Evolutionary conservation across 208 protist genomes (phyloP), one percentile per base, ranked within the genome.

Genomic region (Crithidia expoeki): DNA sequence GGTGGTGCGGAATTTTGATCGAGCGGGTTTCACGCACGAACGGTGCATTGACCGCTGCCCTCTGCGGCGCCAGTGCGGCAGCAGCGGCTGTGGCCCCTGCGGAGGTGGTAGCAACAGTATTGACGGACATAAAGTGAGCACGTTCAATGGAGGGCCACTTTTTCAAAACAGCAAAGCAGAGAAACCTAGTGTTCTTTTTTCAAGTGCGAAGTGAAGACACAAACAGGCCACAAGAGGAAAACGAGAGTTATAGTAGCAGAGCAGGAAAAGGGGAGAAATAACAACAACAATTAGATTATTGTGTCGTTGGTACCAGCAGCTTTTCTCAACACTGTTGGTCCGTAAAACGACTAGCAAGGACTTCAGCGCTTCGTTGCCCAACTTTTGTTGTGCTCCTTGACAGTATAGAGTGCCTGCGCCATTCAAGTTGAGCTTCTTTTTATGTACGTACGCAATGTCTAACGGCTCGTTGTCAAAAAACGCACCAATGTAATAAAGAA

Each of bases 1-100:
- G 90, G 79, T 99, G 96, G 36, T 93, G 79, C 25, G 99, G 98
- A 27, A 99, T 95, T 65, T 94, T 90, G 30, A 98, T 81, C 51
- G 72, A 88, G 46, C 93, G 93, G 34, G 70, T 81, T 57, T 97
- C 90, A 5, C 86, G 79, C 42, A 83, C 73, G 57, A 94, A 93
- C 23, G 74, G 21, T 19, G 34, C n/a, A 4, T 10, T 47, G 42
- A 33, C 2, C 7, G 68, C 17, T 33, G 53, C 50, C 67, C 76
- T 79, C 34, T 55, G 36, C 33, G 55, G 36, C 7, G 32, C 42
- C 21, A 28, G 32, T 38, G 47, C 59, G 16, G 52, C 57, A 21
- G 32, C 52, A n/a, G 25, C 6, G 12, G 52, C 30, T 5, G 44
- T 12, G 23, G 75, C 60, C 42, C 56, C 50, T 12, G 49, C 50